These are phyloP conservation scores for Usnea hakonensis DNA, from an alignment of 495 filamentous ascomycete species.

Conservation along the genomic window DNA sequence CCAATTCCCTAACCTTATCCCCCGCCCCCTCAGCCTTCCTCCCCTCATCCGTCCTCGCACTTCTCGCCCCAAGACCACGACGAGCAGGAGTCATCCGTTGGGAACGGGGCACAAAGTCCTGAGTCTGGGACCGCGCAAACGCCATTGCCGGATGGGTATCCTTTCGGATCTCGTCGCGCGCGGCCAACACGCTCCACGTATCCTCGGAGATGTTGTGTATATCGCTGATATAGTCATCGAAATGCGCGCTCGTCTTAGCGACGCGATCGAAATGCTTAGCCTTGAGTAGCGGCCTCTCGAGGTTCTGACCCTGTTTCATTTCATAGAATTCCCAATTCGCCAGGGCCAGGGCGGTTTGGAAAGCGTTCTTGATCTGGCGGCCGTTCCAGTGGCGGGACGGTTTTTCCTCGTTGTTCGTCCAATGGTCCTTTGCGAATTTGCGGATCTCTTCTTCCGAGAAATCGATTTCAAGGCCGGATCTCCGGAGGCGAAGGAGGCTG, in stretches of 20 bases:
- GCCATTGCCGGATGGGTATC: not conserved
- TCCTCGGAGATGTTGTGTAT: not conserved
- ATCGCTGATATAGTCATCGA: not conserved
- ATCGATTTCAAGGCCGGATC: not conserved
- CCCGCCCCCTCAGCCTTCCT: not conserved
- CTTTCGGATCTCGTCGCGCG: not conserved
- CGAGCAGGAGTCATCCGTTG: not conserved
- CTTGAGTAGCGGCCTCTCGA: not conserved
- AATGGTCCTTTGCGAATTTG: not conserved
- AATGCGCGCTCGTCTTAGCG: not conserved
- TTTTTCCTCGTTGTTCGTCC: not conserved
- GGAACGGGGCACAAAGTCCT: not conserved
- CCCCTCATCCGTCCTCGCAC: not conserved
- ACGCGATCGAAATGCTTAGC: not conserved
- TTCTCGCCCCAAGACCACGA: not conserved
- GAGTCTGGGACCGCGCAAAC: not conserved
- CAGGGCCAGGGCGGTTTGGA: constrained; percentile 36
- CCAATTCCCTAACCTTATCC: not conserved
- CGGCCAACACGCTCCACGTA: not conserved
- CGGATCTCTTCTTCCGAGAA: not conserved
- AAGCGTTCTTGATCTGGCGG: constrained; percentile 42
- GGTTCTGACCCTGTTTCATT: not conserved
- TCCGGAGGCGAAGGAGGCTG: not conserved
- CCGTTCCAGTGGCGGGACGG: constrained; percentile 35
- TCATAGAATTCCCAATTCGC: constrained; percentile 27